A percentile compares a stretch with the other conserved stretches of the same genome.
phyloP scores from a whole-genome alignment of 2,329 filamentous ascomycete species.

The Tolypocladium tropicale region DNA sequence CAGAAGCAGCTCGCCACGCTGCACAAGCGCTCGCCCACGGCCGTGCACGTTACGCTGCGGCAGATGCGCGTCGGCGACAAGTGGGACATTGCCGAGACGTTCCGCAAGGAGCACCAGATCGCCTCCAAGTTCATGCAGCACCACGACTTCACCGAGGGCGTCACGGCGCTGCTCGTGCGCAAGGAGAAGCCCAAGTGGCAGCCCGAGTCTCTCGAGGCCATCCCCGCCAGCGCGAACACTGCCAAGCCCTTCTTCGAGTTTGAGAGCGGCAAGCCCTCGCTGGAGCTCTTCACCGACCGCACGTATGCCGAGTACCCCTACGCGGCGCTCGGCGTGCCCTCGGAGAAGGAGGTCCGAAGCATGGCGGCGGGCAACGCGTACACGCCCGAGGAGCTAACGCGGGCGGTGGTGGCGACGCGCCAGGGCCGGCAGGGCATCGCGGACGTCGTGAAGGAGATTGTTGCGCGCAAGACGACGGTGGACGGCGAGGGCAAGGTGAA shows the following conservation, averaged over 20 bases:
- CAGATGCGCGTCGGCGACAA: constrained; percentile 67
- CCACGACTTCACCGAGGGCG: constrained; percentile 85
- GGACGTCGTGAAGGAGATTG: constrained; percentile 58
- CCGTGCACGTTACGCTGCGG: constrained; percentile 71
- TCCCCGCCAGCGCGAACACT: constrained; percentile 44
- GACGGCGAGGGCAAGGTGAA: constrained; percentile 30
- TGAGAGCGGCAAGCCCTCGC: constrained; percentile 24
- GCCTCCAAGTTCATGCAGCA: constrained; percentile 82
- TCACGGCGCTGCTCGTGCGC: constrained; percentile 67
- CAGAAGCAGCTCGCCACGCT: constrained; percentile 66
- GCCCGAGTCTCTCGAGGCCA: constrained; percentile 60
- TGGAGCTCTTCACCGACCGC: constrained; percentile 51
- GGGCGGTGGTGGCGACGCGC: constrained; percentile 49
- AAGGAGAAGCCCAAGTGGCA: constrained; percentile 66
- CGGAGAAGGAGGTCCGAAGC: constrained; percentile 49
- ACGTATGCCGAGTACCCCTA: constrained; percentile 70
- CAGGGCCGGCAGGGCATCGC: constrained; percentile 58
- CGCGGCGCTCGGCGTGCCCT: constrained; percentile 58
- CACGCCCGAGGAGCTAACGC: constrained; percentile 48
- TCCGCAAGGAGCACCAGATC: constrained; percentile 76
- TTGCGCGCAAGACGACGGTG: constrained; percentile 49
- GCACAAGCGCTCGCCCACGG: constrained; percentile 69
- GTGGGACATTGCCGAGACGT: constrained; percentile 80
- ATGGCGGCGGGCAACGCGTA: constrained; percentile 28
- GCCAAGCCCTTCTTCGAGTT: constrained; percentile 58